Conservation (phyloP, 176 grass and related monocot species). For the Juncus effusus region DNA sequence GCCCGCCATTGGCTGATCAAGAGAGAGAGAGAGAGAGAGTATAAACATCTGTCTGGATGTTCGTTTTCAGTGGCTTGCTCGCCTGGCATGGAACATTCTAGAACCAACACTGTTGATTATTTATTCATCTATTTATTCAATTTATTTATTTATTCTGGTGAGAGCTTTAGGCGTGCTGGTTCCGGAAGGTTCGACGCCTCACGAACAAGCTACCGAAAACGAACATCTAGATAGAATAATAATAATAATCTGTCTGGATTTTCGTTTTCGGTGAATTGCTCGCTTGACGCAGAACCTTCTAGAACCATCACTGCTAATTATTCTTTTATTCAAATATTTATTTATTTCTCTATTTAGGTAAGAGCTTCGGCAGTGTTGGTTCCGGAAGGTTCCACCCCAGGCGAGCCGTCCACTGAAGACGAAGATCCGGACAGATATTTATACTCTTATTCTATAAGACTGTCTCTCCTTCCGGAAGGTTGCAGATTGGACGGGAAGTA, state of each 20-base stretch:
- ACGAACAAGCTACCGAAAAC: background rate
- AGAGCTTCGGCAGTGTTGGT: conserved; percentile 74
- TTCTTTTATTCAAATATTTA: too few relatives aligned
- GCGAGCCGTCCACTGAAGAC: background rate
- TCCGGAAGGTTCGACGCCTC: conserved; percentile 45
- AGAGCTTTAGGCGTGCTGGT: conserved; percentile 55
- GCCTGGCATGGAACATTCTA: conserved; percentile 35
- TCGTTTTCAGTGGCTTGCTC: background rate
- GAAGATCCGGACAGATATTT: conserved; percentile 9
- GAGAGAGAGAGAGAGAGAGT: too few relatives aligned
- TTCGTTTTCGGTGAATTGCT: background rate
- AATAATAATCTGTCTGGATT: conserved; percentile 18
- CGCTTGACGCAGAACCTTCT: conserved; percentile 30
- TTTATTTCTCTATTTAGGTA: conserved; percentile 39
- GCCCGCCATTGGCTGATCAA: conserved; percentile 43
- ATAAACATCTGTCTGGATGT: background rate
- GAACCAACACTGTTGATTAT: conserved; percentile 71
- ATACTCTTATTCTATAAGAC: conserved; percentile 71
- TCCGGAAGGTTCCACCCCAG: conserved; percentile 45
- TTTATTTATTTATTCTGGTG: too few relatives aligned
- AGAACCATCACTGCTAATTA: conserved; percentile 66
- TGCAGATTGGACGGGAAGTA: conserved; percentile 65
- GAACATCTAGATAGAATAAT: conserved; percentile 1
- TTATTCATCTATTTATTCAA: conserved; percentile 41
- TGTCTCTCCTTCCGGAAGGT: conserved; percentile 79